Evolutionary conservation across 352 stramenopile species (phyloP), one percentile per base, ranked within the genome.

Genomic region (Pythium guiyangense): DNA sequence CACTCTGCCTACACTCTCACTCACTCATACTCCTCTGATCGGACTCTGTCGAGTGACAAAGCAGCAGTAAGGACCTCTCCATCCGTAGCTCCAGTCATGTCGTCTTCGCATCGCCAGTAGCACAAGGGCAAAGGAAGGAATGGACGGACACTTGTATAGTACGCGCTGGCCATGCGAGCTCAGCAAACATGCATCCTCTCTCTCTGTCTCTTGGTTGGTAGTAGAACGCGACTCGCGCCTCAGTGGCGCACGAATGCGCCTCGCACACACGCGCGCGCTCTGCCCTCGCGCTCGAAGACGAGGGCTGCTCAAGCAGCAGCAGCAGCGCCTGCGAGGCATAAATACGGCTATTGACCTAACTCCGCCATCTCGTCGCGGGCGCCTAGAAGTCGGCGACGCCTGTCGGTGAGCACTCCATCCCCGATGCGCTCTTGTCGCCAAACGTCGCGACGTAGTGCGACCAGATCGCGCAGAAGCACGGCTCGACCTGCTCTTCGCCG

Each of bases 391-490:
- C 77, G 22, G 69, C 70, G 57, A 95, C 85, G 37, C 76, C 69
- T 2, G 78, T 73, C 44, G 85, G 85, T 17, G 85, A 95, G 52
- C 85, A 80, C 55, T 95, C 81, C 52, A 76, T 70, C 18, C 73
- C 66, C 35, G 70, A 68, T 18, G 50, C 43, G 57, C 52, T 74
- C 57, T 92, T 89, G 69, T 85, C 78, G 42, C 77, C 78, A 57
- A 92, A 92, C 14, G 77, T 77, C 29, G 67, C 61, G 60, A 85
- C 78, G 69, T 92, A 95, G 52, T 95, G 85, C 35, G 73, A 60
- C 83, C 84, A 95, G 34, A 95, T 66, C n/a, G 77, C 81, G 53
- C 79, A 78, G 62, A 92, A 96, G 59, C 86, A 96, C 42, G 80
- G 83, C 49, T 88, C 70, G 18, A 96, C 83, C 51, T 92, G 84